Base-by-base conservation (phyloP, 192 early-diverging fungal species). In the Polychytrium aggregatum region DNA sequence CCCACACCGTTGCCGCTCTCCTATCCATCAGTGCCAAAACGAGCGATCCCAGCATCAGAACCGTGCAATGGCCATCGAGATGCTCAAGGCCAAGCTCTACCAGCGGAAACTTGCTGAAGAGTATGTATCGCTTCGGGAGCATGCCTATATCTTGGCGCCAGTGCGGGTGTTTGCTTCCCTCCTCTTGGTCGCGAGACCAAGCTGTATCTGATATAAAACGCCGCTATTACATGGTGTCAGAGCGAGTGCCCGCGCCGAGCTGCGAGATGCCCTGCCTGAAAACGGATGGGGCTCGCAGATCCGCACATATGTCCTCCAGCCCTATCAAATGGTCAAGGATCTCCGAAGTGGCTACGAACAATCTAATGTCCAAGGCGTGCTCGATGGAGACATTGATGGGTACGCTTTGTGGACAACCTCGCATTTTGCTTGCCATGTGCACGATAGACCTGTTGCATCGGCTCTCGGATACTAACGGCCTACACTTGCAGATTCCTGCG, bases 41-140 rank as follows among this genome's bases (percentile, higher is more conserved):
- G 86, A 94, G 57, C 69, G 92, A 42, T 94, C 91, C n/a, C 92
- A 98, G 60, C 83, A 88, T 48, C 59, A 81, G 71, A 98, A 98
- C 65, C 82, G 79, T 55, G 83, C 82, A 0, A 86, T 83, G 51
- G 94, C 92, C 0, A 71, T 98, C 63, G 75, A 81, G 43, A 76
- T 94, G 40, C 52, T 98, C 30, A 70, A 81, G 11, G 82, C 90
- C 0, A 76, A 82, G 43, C 63, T 98, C 24, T 61, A 64, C 33
- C 50, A 69, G 35, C 56, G 58, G 17, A 83, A 90, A 54, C 42
- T 71, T 37, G 33, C 27, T 17, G 58, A 45, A 38, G 31, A 66
- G 68, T 60, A 59, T n/a, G 58, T 52, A 3, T 3, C n/a, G n/a
- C n/a, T n/a, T n/a, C n/a, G n/a, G n/a, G n/a, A n/a, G n/a, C n/a